A percentile compares a stretch with the other conserved stretches of the same genome.
phyloP scores from a whole-genome alignment of 768 basidiomycete species.

The Pulveroboletus sp. region DNA sequence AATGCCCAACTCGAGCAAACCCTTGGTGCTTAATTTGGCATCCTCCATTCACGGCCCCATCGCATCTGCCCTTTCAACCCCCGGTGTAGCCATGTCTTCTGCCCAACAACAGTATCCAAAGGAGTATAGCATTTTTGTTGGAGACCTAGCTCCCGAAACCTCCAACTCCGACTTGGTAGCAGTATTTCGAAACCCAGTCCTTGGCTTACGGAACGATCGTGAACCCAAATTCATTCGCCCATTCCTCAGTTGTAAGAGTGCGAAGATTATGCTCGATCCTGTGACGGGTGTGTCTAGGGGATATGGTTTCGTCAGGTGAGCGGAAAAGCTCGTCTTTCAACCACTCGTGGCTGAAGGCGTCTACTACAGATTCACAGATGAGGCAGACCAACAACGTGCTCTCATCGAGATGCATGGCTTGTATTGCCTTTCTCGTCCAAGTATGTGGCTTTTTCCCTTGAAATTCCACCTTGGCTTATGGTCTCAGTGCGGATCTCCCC shows the following conservation, averaged over 20 bases:
- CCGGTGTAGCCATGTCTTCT: conserved; percentile 25
- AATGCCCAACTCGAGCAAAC: conserved; percentile 86
- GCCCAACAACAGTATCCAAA: conserved; percentile 63
- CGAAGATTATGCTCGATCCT: conserved; percentile 93
- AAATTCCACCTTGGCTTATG: conserved; percentile 16
- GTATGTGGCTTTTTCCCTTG: conserved; percentile 43
- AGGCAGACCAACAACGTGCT: conserved; percentile 85
- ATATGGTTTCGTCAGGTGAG: conserved; percentile 88
- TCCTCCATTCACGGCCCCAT: conserved; percentile 39
- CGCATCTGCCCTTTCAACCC: conserved; percentile 29
- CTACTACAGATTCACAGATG: conserved; percentile 73
- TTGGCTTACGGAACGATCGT: conserved; percentile 80
- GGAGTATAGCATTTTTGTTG: conserved; percentile 94
- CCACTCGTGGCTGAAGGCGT: conserved; percentile 5
- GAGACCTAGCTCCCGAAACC: conserved; percentile 89
- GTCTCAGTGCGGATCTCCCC: conserved; percentile 83
- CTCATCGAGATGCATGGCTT: conserved; percentile 90
- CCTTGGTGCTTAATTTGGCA: conserved; percentile 84
- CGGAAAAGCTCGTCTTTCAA: conserved; percentile 11
- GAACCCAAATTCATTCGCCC: conserved; percentile 88
- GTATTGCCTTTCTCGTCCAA: conserved; percentile 85
- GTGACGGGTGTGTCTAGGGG: conserved; percentile 86
- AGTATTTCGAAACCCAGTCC: conserved; percentile 86
- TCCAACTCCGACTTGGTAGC: conserved; percentile 95
- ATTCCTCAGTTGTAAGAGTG: conserved; percentile 91